These are phyloP conservation scores for Boletus insuetus DNA, from an alignment of 768 basidiomycete species.

Conservation along the genomic window DNA sequence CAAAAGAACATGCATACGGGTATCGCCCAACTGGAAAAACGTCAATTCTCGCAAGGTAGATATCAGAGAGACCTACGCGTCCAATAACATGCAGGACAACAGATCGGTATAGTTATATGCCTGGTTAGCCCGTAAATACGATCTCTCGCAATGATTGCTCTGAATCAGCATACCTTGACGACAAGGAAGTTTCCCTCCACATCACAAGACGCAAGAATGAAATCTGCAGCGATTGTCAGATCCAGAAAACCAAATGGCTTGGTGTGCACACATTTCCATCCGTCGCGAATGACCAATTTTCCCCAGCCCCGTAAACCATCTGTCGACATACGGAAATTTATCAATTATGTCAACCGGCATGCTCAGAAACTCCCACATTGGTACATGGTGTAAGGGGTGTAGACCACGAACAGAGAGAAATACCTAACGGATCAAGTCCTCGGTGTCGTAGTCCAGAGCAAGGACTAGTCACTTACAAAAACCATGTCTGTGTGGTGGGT, in stretches of 20 bases:
- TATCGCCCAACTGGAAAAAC: constrained; percentile 72
- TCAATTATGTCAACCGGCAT: neutral
- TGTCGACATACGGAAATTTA: constrained; percentile 24
- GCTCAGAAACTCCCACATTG: constrained; percentile 51
- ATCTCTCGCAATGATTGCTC: neutral
- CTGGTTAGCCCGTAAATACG: constrained; percentile 29
- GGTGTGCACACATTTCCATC: constrained; percentile 75
- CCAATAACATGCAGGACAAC: constrained; percentile 88
- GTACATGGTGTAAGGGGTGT: constrained; percentile 90
- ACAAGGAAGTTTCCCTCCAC: constrained; percentile 89
- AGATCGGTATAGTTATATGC: constrained; percentile 86
- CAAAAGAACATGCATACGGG: constrained; percentile 82
- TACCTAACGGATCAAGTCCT: constrained; percentile 47
- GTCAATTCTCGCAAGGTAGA: neutral
- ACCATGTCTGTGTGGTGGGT: constrained; percentile 81
- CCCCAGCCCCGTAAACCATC: constrained; percentile 86
- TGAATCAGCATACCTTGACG: constrained; percentile 50
- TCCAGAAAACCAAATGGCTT: neutral
- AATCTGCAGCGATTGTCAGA: constrained; percentile 44
- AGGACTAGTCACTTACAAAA: constrained; percentile 54
- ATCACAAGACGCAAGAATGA: constrained; percentile 75
- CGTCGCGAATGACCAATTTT: constrained; percentile 67
- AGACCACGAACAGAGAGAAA: constrained; percentile 68
- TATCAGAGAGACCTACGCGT: constrained; percentile 55
- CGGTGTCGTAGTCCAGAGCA: neutral